Base-by-base conservation (phyloP, 768 basidiomycete genomes). In the Roridomyces roridus region DNA sequence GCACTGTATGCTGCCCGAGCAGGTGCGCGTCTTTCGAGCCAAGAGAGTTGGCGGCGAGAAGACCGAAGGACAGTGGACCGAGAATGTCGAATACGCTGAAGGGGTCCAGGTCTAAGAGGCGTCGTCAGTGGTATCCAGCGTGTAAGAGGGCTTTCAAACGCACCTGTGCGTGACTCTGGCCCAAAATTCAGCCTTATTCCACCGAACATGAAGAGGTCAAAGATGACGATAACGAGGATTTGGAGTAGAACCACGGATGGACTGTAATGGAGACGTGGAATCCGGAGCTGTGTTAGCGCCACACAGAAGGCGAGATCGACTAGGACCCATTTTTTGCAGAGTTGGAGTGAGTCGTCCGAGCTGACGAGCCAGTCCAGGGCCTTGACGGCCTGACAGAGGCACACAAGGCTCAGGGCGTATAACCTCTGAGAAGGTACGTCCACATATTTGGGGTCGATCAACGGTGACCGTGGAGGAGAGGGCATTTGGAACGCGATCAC, bases 1-100 rank as follows among this genome's bases (percentile, higher is more conserved):
- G 86, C 47, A 98, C 89, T 0, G 93, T 95, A 67, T 96, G 93
- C 70, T 94, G 89, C 29, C 96, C 96, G 28, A 87, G 81, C 8
- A 92, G 74, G 67, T 92, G 87, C 5, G 75, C 69, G 59, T 91
- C 87, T 36, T 75, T 77, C 1, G 72, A 67, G 17, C 65, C 67
- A 35, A 55, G 40, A 34, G 77, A 68, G 20, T 80, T 70, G 9
- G 76, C 63, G 4, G 80, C 70, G 12, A 88, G 56, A 11, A 85
- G 65, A 17, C 83, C 83, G 37, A 88, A 80, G 14, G 78, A 79
- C 15, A 85, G 65, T 24, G 80, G 72, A 9, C 79, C 71, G 20
- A 89, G 63, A 20, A 84, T 59, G 60, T 83, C 77, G 28, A 80
- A 69, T 49, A 91, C 59, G 31, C 72, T 75, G 53, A 81, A 80